Evolutionary conservation across 2,329 filamentous ascomycete species (phyloP).

Genomic region (Phialocephala subalpina): DNA sequence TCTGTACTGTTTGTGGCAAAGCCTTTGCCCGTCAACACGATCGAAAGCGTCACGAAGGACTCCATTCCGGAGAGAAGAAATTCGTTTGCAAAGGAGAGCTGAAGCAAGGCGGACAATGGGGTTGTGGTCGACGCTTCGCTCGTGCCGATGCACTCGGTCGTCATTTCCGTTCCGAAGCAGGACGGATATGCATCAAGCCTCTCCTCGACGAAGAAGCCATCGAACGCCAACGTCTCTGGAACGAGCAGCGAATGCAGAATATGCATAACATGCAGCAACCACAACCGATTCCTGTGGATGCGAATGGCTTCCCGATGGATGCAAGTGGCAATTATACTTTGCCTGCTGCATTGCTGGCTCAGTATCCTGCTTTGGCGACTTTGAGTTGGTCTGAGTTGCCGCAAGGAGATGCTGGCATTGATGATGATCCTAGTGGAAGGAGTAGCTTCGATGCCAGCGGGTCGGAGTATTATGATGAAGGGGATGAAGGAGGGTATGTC

Average conservation of each 20-base stretch:
- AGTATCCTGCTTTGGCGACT: slow-evolving; percentile 91
- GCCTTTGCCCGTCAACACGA: slow-evolving; percentile 98
- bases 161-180: slow-evolving; percentile 95
- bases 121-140: slow-evolving; percentile 91
- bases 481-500: slow-evolving; percentile 74
- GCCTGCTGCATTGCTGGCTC: slow-evolving; percentile 87
- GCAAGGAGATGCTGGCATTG: slow-evolving; percentile 65
- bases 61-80: slow-evolving; percentile 98
- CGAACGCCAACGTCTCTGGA: slow-evolving; percentile 78
- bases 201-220: slow-evolving; percentile 91
- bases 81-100: slow-evolving; percentile 96
- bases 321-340: slow-evolving; percentile 68
- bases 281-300: slow-evolving; percentile 67
- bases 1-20: slow-evolving; percentile 96
- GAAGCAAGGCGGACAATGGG: slow-evolving; percentile 85
- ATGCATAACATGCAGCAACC: slow-evolving; percentile 68
- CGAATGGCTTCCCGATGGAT: slow-evolving; percentile 66
- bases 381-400: slow-evolving; percentile 86
- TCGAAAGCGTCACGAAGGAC: slow-evolving; percentile 93
- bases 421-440: slow-evolving; percentile 79
- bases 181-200: slow-evolving; percentile 96
- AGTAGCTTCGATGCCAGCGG: slow-evolving; percentile 84
- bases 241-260: slow-evolving; percentile 74
- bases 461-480: slow-evolving; percentile 73
- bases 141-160: slow-evolving; percentile 93